Evolutionary conservation across 371 early-diverging fungal genomes (phyloP).

Genomic region (Mucor sp.): DNA sequence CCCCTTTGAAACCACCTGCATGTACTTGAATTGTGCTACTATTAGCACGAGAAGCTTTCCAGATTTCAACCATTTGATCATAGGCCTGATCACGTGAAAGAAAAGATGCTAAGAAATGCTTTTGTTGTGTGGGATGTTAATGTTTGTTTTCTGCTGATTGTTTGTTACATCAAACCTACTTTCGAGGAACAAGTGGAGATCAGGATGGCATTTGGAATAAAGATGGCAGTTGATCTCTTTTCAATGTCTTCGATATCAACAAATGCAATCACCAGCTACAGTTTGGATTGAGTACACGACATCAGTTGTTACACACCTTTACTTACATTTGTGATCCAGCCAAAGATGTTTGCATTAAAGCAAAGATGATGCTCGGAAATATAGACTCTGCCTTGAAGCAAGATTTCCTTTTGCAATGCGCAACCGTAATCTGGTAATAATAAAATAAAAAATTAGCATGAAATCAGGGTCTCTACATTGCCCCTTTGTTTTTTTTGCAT

Average conservation of each 20-base stretch:
- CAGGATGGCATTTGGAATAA: slow-evolving; percentile 87
- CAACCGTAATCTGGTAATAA: slow-evolving; percentile 76
- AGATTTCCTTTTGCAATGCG: slow-evolving; percentile 91
- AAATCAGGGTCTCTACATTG: neutral
- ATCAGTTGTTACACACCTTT: neutral
- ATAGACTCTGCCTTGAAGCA: slow-evolving; percentile 91
- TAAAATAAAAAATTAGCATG: neutral
- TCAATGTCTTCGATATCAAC: slow-evolving; percentile 84
- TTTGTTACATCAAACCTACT: slow-evolving; percentile 27
- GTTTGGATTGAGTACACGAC: neutral
- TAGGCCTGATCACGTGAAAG: slow-evolving; percentile 79
- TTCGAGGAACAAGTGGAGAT: slow-evolving; percentile 74
- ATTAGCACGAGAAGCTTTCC: slow-evolving; percentile 46
- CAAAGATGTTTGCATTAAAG: slow-evolving; percentile 95
- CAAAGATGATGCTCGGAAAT: slow-evolving; percentile 85
- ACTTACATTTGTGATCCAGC: slow-evolving; percentile 90
- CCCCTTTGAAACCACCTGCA: neutral
- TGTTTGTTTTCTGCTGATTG: neutral
- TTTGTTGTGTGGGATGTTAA: neutral
- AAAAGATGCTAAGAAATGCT: slow-evolving; percentile 84
- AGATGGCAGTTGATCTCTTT: slow-evolving; percentile 75
- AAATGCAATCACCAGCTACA: slow-evolving; percentile 79
- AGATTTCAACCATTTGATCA: slow-evolving; percentile 70
- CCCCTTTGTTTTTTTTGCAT: neutral
- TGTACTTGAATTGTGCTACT: slow-evolving; percentile 26